Percentiles rank a stretch among this genome's conserved stretches.
These are phyloP conservation scores for Nicotiana knightiana DNA, from an alignment of 257 asterid genomes.

Conservation along the genomic window DNA sequence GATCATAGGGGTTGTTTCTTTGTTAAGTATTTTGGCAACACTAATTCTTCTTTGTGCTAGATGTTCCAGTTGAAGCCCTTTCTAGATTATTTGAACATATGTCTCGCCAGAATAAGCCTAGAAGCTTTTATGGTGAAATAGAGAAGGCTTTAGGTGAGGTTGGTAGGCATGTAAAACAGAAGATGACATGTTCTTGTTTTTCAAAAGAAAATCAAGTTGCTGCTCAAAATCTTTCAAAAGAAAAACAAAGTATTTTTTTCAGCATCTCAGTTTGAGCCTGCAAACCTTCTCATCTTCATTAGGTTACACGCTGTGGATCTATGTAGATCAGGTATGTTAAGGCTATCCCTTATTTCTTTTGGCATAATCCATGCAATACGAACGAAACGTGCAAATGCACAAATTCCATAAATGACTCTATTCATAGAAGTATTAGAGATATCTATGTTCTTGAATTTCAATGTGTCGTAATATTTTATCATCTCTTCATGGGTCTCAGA, in stretches of 20 bases:
- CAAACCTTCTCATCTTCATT: conserved; percentile 30
- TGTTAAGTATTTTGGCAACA: conserved; percentile 51
- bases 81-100: conserved; percentile 46
- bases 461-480: too few species aligned
- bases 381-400: too few species aligned
- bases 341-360: too few species aligned
- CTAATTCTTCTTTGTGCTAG: conserved; percentile 40
- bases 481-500: too few species aligned
- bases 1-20: conserved; percentile 27
- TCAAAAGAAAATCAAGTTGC: conserved; percentile 27
- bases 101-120: conserved; percentile 36
- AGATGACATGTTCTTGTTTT: conserved; percentile 70
- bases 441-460: too few species aligned
- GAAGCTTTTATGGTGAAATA: conserved; percentile 45
- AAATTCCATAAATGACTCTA: too few species aligned
- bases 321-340: conserved; percentile 20
- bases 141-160: conserved; percentile 58
- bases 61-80: conserved; percentile 57
- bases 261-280: conserved; percentile 48
- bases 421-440: too few species aligned
- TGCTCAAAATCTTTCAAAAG: conserved; percentile 7
- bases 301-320: conserved; percentile 35
- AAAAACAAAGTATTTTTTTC: conserved; percentile 19
- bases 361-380: too few species aligned
- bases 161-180: conserved; percentile 48